phyloP scores from a whole-genome alignment of 305 asterid species.

The Ajuga reptans region DNA sequence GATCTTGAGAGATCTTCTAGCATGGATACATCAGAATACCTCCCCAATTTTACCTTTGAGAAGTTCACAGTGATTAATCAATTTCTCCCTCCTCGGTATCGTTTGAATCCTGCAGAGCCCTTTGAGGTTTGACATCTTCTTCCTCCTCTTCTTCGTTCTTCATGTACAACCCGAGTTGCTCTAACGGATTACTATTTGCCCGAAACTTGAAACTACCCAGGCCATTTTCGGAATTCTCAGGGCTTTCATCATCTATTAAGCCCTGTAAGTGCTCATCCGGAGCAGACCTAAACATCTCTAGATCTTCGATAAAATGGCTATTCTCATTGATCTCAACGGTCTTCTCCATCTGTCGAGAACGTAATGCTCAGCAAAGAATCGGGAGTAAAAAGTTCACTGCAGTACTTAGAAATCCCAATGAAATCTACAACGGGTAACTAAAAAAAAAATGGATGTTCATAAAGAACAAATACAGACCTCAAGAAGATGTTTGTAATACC shows the following conservation, averaged over 20 bases:
- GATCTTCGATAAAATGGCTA: conserved; percentile 59
- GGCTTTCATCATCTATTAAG: conserved; percentile 54
- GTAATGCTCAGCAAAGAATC: background rate
- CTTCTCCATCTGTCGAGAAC: conserved; percentile 59
- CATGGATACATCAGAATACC: background rate
- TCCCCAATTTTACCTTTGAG: background rate
- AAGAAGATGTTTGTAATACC: background rate
- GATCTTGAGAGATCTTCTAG: conserved; percentile 3
- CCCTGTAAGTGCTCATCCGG: conserved; percentile 45
- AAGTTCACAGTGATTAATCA: conserved; percentile 25
- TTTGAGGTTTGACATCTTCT: conserved; percentile 44
- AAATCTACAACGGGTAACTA: too few relatives aligned
- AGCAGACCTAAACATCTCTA: conserved; percentile 56
- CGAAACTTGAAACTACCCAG: conserved; percentile 63
- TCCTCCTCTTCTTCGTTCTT: conserved; percentile 74
- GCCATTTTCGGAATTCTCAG: conserved; percentile 40
- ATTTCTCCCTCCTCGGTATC: conserved; percentile 68
- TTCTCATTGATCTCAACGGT: conserved; percentile 68
- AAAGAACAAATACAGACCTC: background rate
- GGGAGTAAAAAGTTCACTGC: background rate
- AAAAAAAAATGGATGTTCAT: too few relatives aligned
- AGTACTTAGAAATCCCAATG: background rate
- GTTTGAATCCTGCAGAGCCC: conserved; percentile 30
- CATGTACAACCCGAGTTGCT: conserved; percentile 78
- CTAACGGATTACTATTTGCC: conserved; percentile 54